A percentile compares a stretch with the other conserved stretches of the same genome.
Conservation (phyloP, 2,329 filamentous ascomycete species). For the Cadophora gregata region DNA sequence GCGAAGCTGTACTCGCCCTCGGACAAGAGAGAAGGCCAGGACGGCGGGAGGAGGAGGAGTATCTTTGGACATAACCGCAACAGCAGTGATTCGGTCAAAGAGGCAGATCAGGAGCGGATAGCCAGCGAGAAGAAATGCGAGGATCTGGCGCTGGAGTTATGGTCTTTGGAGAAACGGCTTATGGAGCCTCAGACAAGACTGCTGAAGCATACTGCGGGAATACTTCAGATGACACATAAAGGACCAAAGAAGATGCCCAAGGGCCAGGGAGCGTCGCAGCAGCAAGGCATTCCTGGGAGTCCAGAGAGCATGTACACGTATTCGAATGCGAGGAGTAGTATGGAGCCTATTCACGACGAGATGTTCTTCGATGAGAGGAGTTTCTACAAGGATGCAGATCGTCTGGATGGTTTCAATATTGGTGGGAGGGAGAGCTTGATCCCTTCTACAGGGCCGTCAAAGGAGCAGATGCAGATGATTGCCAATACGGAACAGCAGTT, state of each 20-base stretch:
- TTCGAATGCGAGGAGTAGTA: conserved; percentile 64
- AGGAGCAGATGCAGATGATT: conserved; percentile 55
- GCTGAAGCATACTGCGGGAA: conserved; percentile 88
- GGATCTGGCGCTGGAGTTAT: conserved; percentile 80
- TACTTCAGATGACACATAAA: conserved; percentile 88
- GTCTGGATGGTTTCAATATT: conserved; percentile 57
- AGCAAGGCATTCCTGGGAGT: conserved; percentile 68
- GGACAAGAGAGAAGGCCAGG: conserved; percentile 56
- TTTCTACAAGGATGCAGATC: conserved; percentile 73
- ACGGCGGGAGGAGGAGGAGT: conserved; percentile 55
- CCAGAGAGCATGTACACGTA: conserved; percentile 79
- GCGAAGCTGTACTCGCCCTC: conserved; percentile 77
- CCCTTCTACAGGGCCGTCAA: conserved; percentile 27
- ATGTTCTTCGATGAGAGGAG: conserved; percentile 79
- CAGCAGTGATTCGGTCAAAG: conserved; percentile 49
- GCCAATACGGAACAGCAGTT: conserved; percentile 68
- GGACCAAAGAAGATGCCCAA: conserved; percentile 59
- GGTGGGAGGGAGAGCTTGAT: conserved; percentile 31
- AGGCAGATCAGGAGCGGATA: conserved; percentile 76
- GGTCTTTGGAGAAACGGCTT: conserved; percentile 76
- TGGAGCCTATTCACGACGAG: conserved; percentile 60
- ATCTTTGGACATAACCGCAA: conserved; percentile 52
- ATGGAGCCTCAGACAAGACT: conserved; percentile 78
- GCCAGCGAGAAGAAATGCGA: conserved; percentile 83
- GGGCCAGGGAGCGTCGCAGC: conserved; percentile 48